These are phyloP conservation scores for Cryphonectria nitschkei DNA, from an alignment of 2,329 filamentous ascomycete genomes.

Conservation along the genomic window DNA sequence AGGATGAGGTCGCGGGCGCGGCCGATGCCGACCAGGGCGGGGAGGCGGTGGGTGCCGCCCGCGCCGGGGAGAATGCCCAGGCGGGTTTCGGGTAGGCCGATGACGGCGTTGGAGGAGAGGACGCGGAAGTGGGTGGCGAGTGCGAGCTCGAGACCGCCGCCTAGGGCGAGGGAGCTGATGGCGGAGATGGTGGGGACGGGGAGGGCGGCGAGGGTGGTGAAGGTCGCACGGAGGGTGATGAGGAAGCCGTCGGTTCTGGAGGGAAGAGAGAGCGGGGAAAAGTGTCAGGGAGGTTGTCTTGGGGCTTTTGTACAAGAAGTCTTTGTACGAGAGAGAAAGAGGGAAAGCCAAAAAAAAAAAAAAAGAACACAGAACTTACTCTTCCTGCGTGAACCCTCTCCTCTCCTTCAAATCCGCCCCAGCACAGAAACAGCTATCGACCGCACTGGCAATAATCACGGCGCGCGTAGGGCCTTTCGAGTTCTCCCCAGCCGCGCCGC, in stretches of 20 bases:
- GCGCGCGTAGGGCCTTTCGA: slow-evolving; percentile 70
- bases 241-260: slow-evolving; percentile 80
- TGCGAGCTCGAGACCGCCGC: slow-evolving; percentile 91
- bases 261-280: not conserved
- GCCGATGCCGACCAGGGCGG: slow-evolving; percentile 75
- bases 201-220: slow-evolving; percentile 72
- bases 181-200: slow-evolving; percentile 90
- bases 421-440: slow-evolving; percentile 89
- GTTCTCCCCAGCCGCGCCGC: slow-evolving; percentile 48
- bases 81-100: slow-evolving; percentile 88
- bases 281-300: not conserved
- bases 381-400: slow-evolving; percentile 71
- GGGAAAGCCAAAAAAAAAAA: too few species aligned
- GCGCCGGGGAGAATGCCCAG: slow-evolving; percentile 94
- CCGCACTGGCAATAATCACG: slow-evolving; percentile 79
- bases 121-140: slow-evolving; percentile 89
- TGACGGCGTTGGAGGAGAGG: slow-evolving; percentile 74
- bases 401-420: slow-evolving; percentile 94
- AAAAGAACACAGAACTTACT: slow-evolving; percentile 58
- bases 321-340: not conserved
- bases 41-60: slow-evolving; percentile 88
- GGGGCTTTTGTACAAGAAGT: too few species aligned
- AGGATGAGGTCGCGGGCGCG: slow-evolving; percentile 89
- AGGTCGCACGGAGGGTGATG: slow-evolving; percentile 72
- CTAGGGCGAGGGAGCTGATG: slow-evolving; percentile 82